These are phyloP conservation scores for Tulasnella sp. DNA, from an alignment of 768 basidiomycete genomes.

Conservation along the genomic window DNA sequence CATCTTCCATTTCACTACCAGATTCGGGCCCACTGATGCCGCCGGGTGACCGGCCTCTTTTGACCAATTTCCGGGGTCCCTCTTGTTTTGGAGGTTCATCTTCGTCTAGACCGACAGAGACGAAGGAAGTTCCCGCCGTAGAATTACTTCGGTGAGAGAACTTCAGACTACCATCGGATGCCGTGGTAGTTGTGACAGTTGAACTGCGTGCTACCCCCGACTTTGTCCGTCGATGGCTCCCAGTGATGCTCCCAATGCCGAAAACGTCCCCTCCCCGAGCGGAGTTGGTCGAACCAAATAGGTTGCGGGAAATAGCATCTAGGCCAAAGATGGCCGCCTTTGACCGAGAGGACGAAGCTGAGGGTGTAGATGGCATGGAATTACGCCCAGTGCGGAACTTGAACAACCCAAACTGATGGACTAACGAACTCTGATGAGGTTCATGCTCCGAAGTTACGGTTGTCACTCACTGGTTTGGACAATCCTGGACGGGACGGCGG, in stretches of 20 bases:
- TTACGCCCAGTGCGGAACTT: conserved; percentile 68
- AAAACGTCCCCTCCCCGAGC: conserved; percentile 46
- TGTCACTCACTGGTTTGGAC: conserved; percentile 61
- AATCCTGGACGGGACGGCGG: conserved; percentile 58
- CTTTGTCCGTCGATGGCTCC: conserved; percentile 48
- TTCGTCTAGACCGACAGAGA: conserved; percentile 30
- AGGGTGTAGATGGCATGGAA: conserved; percentile 77
- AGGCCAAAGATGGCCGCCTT: conserved; percentile 77
- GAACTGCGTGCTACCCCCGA: conserved; percentile 65
- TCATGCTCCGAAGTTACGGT: background rate
- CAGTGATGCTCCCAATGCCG: conserved; percentile 42
- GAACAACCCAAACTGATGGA: conserved; percentile 81
- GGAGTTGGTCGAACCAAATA: conserved; percentile 59
- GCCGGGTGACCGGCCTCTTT: conserved; percentile 28
- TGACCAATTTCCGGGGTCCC: conserved; percentile 32
- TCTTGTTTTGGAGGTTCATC: conserved; percentile 30
- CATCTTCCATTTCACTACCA: conserved; percentile 6
- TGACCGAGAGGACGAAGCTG: conserved; percentile 46
- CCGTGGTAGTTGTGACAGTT: conserved; percentile 46
- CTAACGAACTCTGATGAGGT: conserved; percentile 29
- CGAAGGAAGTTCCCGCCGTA: conserved; percentile 44
- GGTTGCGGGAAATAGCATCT: conserved; percentile 79
- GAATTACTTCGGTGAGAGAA: conserved; percentile 64
- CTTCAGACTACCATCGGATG: conserved; percentile 49
- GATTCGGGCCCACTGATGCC: conserved; percentile 10